These are phyloP conservation scores for Sporothrix brunneoviolacea DNA, from an alignment of 2,329 filamentous ascomycete species.

Conservation along the genomic window DNA sequence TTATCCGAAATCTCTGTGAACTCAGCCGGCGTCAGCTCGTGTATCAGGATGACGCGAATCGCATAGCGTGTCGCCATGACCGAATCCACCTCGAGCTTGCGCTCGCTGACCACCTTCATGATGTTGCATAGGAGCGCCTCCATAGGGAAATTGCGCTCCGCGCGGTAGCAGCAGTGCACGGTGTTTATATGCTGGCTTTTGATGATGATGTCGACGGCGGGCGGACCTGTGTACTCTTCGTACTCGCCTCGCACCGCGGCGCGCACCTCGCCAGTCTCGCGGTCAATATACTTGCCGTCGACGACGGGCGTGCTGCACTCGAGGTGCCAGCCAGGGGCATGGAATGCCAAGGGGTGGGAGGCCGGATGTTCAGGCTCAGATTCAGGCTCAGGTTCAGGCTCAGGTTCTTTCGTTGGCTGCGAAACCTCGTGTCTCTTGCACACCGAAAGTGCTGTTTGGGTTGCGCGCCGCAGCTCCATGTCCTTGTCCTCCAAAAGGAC, in stretches of 20 bases:
- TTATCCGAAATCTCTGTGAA: not conserved
- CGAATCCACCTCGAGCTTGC: conserved; percentile 1
- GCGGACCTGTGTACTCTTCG: conserved; percentile 4
- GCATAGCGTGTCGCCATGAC: not conserved
- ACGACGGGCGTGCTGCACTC: not conserved
- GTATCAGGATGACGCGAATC: not conserved
- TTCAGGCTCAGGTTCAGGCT: no score
- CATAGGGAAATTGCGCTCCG: not conserved
- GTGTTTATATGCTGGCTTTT: conserved; percentile 5
- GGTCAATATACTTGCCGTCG: not conserved
- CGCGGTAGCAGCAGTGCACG: not conserved
- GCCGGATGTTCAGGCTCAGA: no score
- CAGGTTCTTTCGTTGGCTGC: no score
- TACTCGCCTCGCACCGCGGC: not conserved
- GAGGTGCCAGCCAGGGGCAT: not conserved
- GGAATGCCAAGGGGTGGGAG: no score
- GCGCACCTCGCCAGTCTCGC: not conserved
- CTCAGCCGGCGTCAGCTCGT: not conserved
- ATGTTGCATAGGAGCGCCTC: conserved; percentile 2
- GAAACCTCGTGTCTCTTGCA: not conserved
- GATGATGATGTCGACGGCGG: conserved; percentile 5
- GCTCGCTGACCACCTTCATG: not conserved
- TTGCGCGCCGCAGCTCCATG: not conserved
- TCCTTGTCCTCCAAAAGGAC: not conserved
- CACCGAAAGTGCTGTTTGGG: conserved; percentile 1